Base-by-base conservation (phyloP, 306 rosid species). In the Heteromeles arbutifolia region DNA sequence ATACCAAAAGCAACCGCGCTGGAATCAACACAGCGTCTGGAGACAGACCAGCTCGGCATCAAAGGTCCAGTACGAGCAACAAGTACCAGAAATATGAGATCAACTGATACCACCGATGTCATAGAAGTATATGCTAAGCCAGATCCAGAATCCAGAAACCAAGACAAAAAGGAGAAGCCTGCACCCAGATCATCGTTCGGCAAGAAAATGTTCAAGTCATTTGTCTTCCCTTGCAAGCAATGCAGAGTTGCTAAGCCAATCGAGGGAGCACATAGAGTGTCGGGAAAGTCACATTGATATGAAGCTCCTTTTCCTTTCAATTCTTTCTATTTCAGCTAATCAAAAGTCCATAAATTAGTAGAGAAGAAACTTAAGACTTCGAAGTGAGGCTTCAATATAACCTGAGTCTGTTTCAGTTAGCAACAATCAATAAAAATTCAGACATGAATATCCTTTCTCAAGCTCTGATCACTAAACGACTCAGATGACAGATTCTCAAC, bases 141-240 rank as follows among this genome's bases (percentile, higher is more conserved):
- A 78, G 58, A 74, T 76, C 72, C 76, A 75, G 41, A 68, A 65
- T 70, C 52, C 74, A 69, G 70, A 73, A 74, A 71, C 44, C 83
- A 82, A 66, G 53, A 66, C 21, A 77, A 74, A 59, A 79, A 79
- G 75, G 54, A 80, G 78, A 58, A 76, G 34, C 48, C 74, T 4
- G 65, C 4, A 69, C 29, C 45, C 65, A 82, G 80, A 59, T 68
- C 71, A 64, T 39, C 78, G 66, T 81, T 85, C 71, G 83, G 85
- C 76, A 65, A 62, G 85, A 89, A 80, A 82, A 15, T 88, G 24
- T 74, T 87, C 34, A 78, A 56, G 77, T 80, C 73, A 73, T 76
- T 86, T 41, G 45, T 84, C 54, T 85, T 79, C 66, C 96, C 91
- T 44, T 89, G 96, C 75, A 78, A 59, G 69, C 43, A 82, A 72